These are phyloP conservation scores for Colletotrichum tropicicola DNA, from an alignment of 2,329 filamentous ascomycete genomes.

Conservation along the genomic window DNA sequence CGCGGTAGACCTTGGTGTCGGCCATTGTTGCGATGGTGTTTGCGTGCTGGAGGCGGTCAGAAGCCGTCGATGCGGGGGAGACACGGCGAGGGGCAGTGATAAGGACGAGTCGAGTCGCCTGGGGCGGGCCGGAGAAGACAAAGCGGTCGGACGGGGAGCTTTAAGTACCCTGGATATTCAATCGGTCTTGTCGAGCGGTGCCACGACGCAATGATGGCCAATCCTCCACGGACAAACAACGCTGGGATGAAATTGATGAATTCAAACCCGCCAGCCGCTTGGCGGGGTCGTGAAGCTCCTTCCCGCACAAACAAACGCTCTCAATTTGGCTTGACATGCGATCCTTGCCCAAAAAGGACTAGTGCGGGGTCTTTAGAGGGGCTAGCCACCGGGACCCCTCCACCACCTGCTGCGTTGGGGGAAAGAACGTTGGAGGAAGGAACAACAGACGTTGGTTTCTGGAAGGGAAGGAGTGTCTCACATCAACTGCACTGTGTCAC, in stretches of 20 bases:
- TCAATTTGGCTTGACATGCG: conserved; percentile 18
- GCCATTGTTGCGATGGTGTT: conserved; percentile 46
- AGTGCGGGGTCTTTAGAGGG: conserved; percentile 24
- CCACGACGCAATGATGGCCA: neutral
- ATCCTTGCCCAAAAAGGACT: conserved; percentile 9
- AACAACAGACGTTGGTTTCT: too few relatives aligned
- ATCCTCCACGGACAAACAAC: neutral
- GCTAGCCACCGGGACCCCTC: neutral
- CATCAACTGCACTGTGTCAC: too few relatives aligned
- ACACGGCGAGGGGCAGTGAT: neutral
- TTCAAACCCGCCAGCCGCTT: conserved; percentile 1
- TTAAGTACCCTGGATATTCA: neutral
- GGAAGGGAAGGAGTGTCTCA: too few relatives aligned
- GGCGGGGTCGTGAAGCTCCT: conserved; percentile 27
- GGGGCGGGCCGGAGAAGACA: too few relatives aligned
- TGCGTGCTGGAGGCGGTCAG: conserved; percentile 32
- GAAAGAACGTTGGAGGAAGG: neutral
- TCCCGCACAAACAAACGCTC: neutral
- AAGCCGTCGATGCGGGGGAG: neutral
- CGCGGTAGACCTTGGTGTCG: conserved; percentile 76
- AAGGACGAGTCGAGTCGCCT: neutral
- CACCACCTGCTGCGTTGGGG: neutral
- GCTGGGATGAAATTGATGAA: conserved; percentile 16
- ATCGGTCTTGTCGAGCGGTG: neutral
- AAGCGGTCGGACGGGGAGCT: too few relatives aligned